Evolutionary conservation across 1,284 basidiomycete species (phyloP).

Genomic region (Pyrrhoderma lamaoense): DNA sequence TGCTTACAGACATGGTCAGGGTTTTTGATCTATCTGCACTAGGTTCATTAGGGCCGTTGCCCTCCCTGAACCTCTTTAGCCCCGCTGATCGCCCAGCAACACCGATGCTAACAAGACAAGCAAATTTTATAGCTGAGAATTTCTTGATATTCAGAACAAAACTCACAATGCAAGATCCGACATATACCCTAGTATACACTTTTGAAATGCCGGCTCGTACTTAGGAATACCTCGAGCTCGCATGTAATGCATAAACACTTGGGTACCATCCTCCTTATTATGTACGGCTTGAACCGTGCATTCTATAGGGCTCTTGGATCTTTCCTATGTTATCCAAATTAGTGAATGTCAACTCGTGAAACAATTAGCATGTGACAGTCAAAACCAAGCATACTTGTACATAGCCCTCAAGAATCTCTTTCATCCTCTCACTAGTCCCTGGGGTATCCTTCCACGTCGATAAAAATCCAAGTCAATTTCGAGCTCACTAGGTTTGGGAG

Average conservation of each 20-base stretch:
- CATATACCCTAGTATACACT: conserved; percentile 84
- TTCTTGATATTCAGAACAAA: neutral
- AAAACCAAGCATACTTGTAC: conserved; percentile 35
- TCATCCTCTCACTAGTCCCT: conserved; percentile 23
- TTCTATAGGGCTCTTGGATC: conserved; percentile 62
- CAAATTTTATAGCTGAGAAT: neutral
- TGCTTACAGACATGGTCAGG: conserved; percentile 64
- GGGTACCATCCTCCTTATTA: conserved; percentile 37
- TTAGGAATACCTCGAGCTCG: conserved; percentile 59
- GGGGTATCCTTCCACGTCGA: conserved; percentile 29
- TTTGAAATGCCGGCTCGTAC: conserved; percentile 70
- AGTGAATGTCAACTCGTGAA: neutral
- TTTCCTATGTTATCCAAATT: conserved; percentile 39
- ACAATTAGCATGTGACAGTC: neutral
- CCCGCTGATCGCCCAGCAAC: conserved; percentile 60
- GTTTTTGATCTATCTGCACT: conserved; percentile 29
- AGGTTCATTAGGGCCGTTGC: conserved; percentile 17
- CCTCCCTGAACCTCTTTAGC: conserved; percentile 44
- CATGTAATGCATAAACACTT: conserved; percentile 74
- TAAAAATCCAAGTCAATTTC: conserved; percentile 49
- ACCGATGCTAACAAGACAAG: conserved; percentile 44
- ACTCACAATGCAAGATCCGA: conserved; percentile 78
- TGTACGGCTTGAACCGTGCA: conserved; percentile 43
- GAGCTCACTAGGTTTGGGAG: conserved; percentile 59
- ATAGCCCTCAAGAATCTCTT: conserved; percentile 31